Base-by-base conservation (phyloP, 1,284 basidiomycete genomes). In the Ustilago nuda region DNA sequence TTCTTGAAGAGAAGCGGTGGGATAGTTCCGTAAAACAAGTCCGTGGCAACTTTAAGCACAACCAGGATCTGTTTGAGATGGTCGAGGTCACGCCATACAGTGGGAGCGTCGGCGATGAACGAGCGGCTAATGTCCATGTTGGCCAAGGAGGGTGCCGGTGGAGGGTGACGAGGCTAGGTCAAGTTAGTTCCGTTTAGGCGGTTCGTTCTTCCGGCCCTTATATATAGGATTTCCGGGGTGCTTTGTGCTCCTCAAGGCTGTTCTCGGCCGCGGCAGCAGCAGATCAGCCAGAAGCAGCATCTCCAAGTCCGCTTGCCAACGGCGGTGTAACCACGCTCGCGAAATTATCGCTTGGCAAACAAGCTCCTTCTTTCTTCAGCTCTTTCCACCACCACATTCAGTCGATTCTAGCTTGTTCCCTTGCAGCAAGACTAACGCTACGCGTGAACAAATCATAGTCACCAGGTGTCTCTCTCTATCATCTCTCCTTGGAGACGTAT, bases 1-100 rank as follows among this genome's bases (percentile, higher is more conserved):
- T 61, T 76, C 51, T 41, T 53, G 46, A 76, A 76, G 9, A 67
- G 52, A n/a, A 76, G 50, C 8, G 73, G 73, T 6, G 73, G 55
- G 12, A 71, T 2, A 1, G 41, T 61, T 41, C 67, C 64, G 48
- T 58, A 76, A 4, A 53, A 55, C 27, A 71, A 60, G 45, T 76
- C 73, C 41, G 68, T 64, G 37, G 65, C 41, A 17, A 61, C 64
- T 53, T 76, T 76, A 52, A 71, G 55, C 37, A 68, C 55, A 3
- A 76, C 61, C 7, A 76, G 43, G 0, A 54, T 35, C 19, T 59
- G 63, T 39, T 76, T 63, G 23, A 65, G 65, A 12, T 52, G 19
- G 55, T 51, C 54, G 37, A 76, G 46, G 2, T 66, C 61, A 39
- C 55, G 48, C 73, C 73, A 76, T 1, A 75, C 72, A 35, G 39